Evolutionary conservation across 169 alveolate genomes (phyloP), one percentile per base, ranked within the genome.

Genomic region (Cyclospora cayetanensis): DNA sequence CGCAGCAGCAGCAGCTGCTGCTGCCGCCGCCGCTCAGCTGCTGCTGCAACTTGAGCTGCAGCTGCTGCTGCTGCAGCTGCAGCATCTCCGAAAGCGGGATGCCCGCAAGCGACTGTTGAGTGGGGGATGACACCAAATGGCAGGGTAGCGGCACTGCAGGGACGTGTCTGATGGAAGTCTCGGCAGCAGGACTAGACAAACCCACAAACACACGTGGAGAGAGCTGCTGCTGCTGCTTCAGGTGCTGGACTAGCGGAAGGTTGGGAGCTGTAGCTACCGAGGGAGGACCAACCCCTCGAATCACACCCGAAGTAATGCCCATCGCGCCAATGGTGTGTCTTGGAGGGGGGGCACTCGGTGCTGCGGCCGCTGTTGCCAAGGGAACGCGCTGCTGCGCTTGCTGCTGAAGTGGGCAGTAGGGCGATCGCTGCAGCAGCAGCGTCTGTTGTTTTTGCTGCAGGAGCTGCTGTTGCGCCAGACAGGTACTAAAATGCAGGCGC

Each of bases 11-110:
- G 85, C 85, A 74, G 85, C 85, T 39, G 41, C 63, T 74, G 65
- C 65, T n/a, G 15, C 52, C 85, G 22, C 37, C 52, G 55, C 37
- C 55, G 55, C 37, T 50, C 68, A 4, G 68, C 68, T 4, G 68
- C 4, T 65, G 77, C 41, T n/a, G 37, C 0, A 29, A 42, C 39
- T 65, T 25, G 5, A 29, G 77, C 77, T 25, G 77, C 77, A 25
- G 35, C 77, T 65, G 77, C 80, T 68, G 7, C 80, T 68, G 80
- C 85, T 74, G 85, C 85, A 15, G 85, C 65, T 41, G 85, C 41
- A 22, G 85, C 55, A 5, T 3, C 37, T 41, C 65, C 4, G 60
- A 41, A 42, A 41, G 63, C 85, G 5, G 85, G 20, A 27, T 5
- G 39, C 52, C 25, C 7, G 65, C n/a, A 5, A 74, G 60, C 29